These are phyloP conservation scores for Trichophyton equinum DNA, from an alignment of 2,329 filamentous ascomycete genomes.

Conservation along the genomic window DNA sequence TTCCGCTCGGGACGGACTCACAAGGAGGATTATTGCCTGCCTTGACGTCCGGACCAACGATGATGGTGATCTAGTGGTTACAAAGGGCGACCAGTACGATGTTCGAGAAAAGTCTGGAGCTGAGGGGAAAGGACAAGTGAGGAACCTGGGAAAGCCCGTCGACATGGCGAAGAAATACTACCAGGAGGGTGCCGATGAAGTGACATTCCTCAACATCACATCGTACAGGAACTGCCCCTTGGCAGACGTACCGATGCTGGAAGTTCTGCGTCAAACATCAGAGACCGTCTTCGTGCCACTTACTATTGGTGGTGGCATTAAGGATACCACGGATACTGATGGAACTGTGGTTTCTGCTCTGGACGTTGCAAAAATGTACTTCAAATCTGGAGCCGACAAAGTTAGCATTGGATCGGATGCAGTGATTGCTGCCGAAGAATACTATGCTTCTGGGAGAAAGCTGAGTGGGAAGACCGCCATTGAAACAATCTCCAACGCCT, in stretches of 20 bases:
- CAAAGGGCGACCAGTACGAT: slow-evolving; percentile 97
- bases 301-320: slow-evolving; percentile 89
- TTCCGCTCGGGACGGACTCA: slow-evolving; percentile 52
- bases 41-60: slow-evolving; percentile 94
- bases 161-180: slow-evolving; percentile 92
- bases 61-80: slow-evolving; percentile 86
- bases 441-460: slow-evolving; percentile 56
- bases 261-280: slow-evolving; percentile 74
- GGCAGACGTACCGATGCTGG: slow-evolving; percentile 88
- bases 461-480: slow-evolving; percentile 78
- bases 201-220: slow-evolving; percentile 97
- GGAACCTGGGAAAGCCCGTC: slow-evolving; percentile 93
- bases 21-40: slow-evolving; percentile 87
- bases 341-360: slow-evolving; percentile 77
- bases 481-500: slow-evolving; percentile 84
- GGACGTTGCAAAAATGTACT: slow-evolving; percentile 92
- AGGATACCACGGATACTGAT: slow-evolving; percentile 81
- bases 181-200: slow-evolving; percentile 88
- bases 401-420: slow-evolving; percentile 94
- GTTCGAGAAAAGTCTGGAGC: slow-evolving; percentile 71
- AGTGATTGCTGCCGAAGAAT: slow-evolving; percentile 83
- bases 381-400: slow-evolving; percentile 93
- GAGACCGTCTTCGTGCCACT: slow-evolving; percentile 90
- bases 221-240: slow-evolving; percentile 92
- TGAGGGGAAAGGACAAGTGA: slow-evolving; percentile 49